Evolutionary conservation across 108 stramenopile species (phyloP).

Genomic region (Conticribra weissflogii): DNA sequence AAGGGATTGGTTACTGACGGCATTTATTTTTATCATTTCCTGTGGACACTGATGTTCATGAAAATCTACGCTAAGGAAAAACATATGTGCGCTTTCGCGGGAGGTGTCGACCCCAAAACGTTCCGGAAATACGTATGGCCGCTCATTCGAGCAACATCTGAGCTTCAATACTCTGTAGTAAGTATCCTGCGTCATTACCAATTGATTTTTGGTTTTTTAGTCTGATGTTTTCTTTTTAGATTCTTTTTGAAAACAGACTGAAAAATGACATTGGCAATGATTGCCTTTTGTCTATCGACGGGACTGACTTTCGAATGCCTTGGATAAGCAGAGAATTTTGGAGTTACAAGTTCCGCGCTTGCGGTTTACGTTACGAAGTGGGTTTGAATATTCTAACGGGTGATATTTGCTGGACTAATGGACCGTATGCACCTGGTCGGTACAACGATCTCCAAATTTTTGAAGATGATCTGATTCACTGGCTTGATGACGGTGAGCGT

Average conservation of each 20-base stretch:
- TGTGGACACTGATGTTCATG: slow-evolving; percentile 6
- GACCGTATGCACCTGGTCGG: slow-evolving; percentile 30
- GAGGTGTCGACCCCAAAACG: neutral
- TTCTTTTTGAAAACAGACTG: neutral
- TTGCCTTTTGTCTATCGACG: slow-evolving; percentile 10
- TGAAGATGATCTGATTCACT: neutral
- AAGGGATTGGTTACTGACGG: neutral
- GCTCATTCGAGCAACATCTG: neutral
- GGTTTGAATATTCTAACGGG: slow-evolving; percentile 24
- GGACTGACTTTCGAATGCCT: slow-evolving; percentile 15
- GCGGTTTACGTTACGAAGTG: slow-evolving; percentile 37
- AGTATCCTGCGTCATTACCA: slow-evolving; percentile 2
- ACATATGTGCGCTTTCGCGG: neutral
- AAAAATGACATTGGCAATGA: neutral
- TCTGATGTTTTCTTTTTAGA: neutral
- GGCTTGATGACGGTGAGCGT: slow-evolving; percentile 16
- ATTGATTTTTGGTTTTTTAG: slow-evolving; percentile 1
- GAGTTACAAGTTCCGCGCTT: slow-evolving; percentile 27
- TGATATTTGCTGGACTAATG: slow-evolving; percentile 34
- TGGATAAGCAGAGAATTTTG: slow-evolving; percentile 10
- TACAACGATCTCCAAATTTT: slow-evolving; percentile 39
- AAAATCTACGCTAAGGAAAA: neutral
- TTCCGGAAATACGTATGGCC: neutral
- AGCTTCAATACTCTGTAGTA: neutral
- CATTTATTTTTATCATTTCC: neutral